Evolutionary conservation across 192 early-diverging fungal species (phyloP).

Genomic region (Rhizophlyctis rosea): DNA sequence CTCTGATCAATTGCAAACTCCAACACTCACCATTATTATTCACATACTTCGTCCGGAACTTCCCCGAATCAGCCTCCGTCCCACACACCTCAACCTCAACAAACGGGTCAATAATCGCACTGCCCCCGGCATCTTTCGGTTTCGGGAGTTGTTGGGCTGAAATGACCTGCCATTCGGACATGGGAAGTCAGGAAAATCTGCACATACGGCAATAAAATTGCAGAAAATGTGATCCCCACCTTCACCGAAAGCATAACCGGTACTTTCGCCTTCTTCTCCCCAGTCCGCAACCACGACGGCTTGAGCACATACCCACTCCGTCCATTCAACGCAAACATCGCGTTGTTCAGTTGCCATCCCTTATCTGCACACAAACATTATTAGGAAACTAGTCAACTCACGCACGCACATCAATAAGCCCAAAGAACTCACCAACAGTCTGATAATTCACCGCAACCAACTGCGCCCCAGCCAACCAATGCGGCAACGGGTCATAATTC

Average conservation of each 20-base stretch:
- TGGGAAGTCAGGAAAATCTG: not conserved
- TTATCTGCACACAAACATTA: slow-evolving; percentile 40
- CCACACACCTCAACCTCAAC: slow-evolving; percentile 58
- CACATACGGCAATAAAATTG: too few species aligned
- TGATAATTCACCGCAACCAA: slow-evolving; percentile 92
- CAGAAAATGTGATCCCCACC: too few species aligned
- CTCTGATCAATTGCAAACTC: not conserved
- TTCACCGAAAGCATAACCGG: slow-evolving; percentile 6
- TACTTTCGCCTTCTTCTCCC: not conserved
- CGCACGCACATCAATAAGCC: slow-evolving; percentile 6
- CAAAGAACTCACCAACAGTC: slow-evolving; percentile 53
- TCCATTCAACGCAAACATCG: slow-evolving; percentile 75
- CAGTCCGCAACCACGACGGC: slow-evolving; percentile 44
- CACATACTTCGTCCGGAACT: slow-evolving; percentile 51
- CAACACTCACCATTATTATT: slow-evolving; percentile 48
- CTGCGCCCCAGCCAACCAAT: slow-evolving; percentile 80
- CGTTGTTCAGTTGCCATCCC: slow-evolving; percentile 78
- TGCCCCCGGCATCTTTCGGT: slow-evolving; percentile 52
- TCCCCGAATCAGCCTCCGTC: slow-evolving; percentile 8
- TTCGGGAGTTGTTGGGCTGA: slow-evolving; percentile 69
- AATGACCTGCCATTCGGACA: slow-evolving; percentile 48
- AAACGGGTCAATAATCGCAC: slow-evolving; percentile 52
- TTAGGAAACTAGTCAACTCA: not conserved
- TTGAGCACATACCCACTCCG: slow-evolving; percentile 82
- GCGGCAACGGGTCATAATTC: slow-evolving; percentile 80